Evolutionary conservation across 768 basidiomycete species (phyloP).

Genomic region (Rhizopogon salebrosus): DNA sequence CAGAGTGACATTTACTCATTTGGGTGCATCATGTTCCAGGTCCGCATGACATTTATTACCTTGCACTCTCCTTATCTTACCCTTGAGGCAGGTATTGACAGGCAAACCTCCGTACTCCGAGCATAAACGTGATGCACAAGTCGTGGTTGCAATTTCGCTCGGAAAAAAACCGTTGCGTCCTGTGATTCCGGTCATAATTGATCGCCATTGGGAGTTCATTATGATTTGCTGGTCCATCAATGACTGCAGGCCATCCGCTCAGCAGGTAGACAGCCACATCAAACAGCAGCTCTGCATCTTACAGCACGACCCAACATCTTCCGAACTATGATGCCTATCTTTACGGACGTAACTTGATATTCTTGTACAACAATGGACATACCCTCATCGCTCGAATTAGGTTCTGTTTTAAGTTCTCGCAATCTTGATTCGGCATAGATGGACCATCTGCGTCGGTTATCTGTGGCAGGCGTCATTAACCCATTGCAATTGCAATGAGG

Average conservation of each 20-base stretch:
- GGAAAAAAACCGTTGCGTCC: slow-evolving; percentile 5
- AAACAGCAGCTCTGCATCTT: slow-evolving; percentile 5
- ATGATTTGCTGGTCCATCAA: too few species aligned
- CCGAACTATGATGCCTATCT: neutral
- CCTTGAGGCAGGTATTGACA: neutral
- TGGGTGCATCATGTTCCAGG: slow-evolving; percentile 18
- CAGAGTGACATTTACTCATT: slow-evolving; percentile 42
- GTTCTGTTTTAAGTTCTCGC: neutral
- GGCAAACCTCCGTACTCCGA: slow-evolving; percentile 3
- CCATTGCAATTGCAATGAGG: neutral
- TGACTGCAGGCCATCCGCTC: too few species aligned
- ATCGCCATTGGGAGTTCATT: too few species aligned
- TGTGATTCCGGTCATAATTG: neutral
- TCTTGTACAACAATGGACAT: too few species aligned
- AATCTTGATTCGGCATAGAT: neutral
- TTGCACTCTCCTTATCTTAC: neutral
- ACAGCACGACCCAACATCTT: neutral
- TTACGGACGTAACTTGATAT: neutral
- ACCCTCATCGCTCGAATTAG: neutral
- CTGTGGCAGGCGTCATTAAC: neutral
- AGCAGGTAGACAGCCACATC: slow-evolving; percentile 28
- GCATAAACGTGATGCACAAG: slow-evolving; percentile 8
- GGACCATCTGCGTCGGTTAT: neutral
- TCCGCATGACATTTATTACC: too few species aligned
- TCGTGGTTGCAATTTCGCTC: slow-evolving; percentile 3